Evolutionary conservation across 306 rosid genomes (phyloP).

Genomic region (Castanospermum australe): DNA sequence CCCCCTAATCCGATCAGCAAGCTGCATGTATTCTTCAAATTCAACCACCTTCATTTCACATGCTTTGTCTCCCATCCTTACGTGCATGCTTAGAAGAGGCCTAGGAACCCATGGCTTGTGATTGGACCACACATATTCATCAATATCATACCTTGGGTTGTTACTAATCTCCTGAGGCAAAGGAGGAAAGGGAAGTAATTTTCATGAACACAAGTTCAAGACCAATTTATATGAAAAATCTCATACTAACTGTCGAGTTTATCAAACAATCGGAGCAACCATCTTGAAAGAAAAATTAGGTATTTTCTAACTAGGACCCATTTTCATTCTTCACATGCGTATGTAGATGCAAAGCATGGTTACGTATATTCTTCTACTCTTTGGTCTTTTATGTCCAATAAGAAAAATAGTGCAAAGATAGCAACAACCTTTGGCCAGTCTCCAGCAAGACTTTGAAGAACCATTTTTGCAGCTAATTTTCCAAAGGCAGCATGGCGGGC

Average conservation of each 20-base stretch:
- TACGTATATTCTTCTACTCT: neutral
- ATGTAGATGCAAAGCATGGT: neutral
- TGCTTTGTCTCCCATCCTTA: constrained; percentile 94
- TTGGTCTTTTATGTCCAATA: neutral
- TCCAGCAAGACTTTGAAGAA: constrained; percentile 44
- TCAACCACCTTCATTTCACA: constrained; percentile 85
- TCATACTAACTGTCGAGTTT: neutral
- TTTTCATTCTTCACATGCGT: neutral
- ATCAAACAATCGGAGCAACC: neutral
- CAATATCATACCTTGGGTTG: constrained; percentile 52
- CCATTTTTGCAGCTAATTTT: constrained; percentile 73
- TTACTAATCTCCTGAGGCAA: constrained; percentile 44
- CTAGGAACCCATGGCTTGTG: constrained; percentile 89
- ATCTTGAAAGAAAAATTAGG: neutral
- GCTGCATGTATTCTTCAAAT: constrained; percentile 75
- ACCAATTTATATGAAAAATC: neutral
- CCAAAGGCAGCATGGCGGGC: constrained; percentile 90
- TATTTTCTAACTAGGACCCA: neutral
- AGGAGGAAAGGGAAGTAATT: neutral
- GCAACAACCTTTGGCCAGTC: constrained; percentile 68
- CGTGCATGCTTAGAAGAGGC: constrained; percentile 86
- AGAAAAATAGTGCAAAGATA: constrained; percentile 17
- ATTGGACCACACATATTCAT: constrained; percentile 83
- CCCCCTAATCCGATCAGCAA: constrained; percentile 58
- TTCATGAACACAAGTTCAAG: neutral